Percentiles rank a stretch among this genome's conserved stretches.
Conservation (phyloP, 257 asterid genomes). For the Scutellaria baicalensis region DNA sequence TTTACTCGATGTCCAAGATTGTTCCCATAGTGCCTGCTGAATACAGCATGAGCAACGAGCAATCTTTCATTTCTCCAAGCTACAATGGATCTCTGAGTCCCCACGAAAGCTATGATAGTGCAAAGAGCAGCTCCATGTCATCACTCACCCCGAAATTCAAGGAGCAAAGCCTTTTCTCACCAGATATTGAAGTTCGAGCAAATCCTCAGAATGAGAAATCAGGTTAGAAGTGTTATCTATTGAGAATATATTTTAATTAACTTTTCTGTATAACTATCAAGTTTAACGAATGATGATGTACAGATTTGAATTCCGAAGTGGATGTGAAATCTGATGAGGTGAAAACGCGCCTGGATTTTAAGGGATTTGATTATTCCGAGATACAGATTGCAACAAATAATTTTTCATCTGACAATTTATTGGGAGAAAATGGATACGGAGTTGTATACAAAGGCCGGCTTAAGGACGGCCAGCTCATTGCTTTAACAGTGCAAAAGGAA, state of each 20-base stretch:
- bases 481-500: constrained; percentile 55
- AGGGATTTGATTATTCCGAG: constrained; percentile 44
- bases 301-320: constrained; percentile 26
- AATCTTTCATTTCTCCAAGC: constrained; percentile 24
- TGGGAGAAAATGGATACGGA: constrained; percentile 67
- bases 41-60: constrained; percentile 15
- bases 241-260: neutral
- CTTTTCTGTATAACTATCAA: neutral
- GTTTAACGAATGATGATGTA: neutral
- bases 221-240: constrained; percentile 29
- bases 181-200: constrained; percentile 21
- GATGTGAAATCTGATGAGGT: constrained; percentile 22
- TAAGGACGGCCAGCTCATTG: constrained; percentile 47
- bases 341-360: constrained; percentile 33
- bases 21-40: constrained; percentile 28
- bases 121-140: constrained; percentile 13
- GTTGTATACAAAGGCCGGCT: constrained; percentile 56
- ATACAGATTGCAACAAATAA: constrained; percentile 48
- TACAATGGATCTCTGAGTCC: constrained; percentile 28
- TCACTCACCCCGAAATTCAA: constrained; percentile 8
- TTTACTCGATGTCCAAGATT: constrained; percentile 41
- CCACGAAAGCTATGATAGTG: constrained; percentile 27
- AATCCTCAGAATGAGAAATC: constrained; percentile 27
- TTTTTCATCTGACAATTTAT: constrained; percentile 51
- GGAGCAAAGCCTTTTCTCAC: constrained; percentile 31